A percentile compares a stretch with the other conserved stretches of the same genome.
Conservation (phyloP, 2,329 filamentous ascomycete species). For the Diplodia scrobiculata region DNA sequence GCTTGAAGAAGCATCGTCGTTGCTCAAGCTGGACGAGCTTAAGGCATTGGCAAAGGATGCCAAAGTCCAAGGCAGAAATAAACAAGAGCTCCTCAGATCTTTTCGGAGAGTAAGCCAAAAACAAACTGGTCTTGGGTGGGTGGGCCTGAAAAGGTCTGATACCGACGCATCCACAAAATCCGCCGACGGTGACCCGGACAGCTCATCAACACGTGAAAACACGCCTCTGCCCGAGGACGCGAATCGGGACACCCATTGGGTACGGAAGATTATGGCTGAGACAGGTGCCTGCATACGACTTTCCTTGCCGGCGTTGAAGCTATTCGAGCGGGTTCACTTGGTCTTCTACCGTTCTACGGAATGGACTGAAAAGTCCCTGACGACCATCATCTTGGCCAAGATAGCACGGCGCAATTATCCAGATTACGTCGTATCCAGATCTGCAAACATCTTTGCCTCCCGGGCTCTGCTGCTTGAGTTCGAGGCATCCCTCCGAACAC, state of each 20-base stretch:
- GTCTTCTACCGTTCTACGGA: conserved; percentile 95
- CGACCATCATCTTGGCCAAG: conserved; percentile 88
- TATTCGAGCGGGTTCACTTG: conserved; percentile 92
- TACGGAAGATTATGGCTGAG: conserved; percentile 72
- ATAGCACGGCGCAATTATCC: conserved; percentile 88
- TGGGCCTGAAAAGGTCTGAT: conserved; percentile 66
- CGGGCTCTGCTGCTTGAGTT: conserved; percentile 79
- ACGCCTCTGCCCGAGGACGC: conserved; percentile 43
- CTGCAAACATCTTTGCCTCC: conserved; percentile 82
- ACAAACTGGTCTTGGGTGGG: conserved; percentile 73
- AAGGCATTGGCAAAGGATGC: conserved; percentile 82
- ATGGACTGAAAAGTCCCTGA: conserved; percentile 96
- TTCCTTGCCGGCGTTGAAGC: conserved; percentile 68
- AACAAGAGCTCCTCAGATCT: conserved; percentile 74
- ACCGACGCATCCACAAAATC: conserved; percentile 59
- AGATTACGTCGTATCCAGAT: conserved; percentile 84
- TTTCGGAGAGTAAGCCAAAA: conserved; percentile 72
- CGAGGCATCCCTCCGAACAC: conserved; percentile 79
- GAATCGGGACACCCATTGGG: conserved; percentile 73
- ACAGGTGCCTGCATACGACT: conserved; percentile 84
- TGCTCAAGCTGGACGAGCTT: conserved; percentile 85
- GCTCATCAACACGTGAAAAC: conserved; percentile 38
- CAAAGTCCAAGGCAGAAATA: conserved; percentile 85
- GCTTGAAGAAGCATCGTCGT: conserved; percentile 77
- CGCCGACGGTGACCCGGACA: conserved; percentile 37